phyloP scores from a whole-genome alignment of 257 asterid genomes.

The Salvia miltiorrhiza region DNA sequence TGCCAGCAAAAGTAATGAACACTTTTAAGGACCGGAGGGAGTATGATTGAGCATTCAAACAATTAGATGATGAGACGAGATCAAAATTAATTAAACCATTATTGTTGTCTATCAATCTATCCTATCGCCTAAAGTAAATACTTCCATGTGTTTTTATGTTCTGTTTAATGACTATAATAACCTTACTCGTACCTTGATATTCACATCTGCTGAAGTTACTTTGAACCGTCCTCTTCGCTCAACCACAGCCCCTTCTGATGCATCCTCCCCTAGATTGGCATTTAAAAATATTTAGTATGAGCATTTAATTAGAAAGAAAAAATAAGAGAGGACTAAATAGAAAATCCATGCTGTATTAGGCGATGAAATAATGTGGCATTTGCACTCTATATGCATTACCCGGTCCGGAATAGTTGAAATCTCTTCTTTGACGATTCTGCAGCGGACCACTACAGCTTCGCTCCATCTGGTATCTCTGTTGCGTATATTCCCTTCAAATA shows the following conservation, averaged over 20 bases:
- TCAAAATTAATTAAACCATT: too few relatives aligned
- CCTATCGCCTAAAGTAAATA: too few relatives aligned
- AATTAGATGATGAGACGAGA: too few relatives aligned
- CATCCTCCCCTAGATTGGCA: conserved; percentile 61
- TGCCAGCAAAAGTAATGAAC: too few relatives aligned
- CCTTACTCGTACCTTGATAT: conserved; percentile 61
- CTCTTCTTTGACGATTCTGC: conserved; percentile 79
- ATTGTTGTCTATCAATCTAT: too few relatives aligned
- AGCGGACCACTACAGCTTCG: conserved; percentile 76
- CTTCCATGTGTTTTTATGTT: background rate
- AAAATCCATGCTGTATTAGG: background rate
- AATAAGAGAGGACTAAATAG: conserved; percentile 19
- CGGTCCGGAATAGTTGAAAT: conserved; percentile 39
- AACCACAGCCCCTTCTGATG: conserved; percentile 72
- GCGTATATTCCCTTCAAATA: conserved; percentile 64
- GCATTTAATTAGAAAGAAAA: background rate
- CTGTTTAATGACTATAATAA: background rate
- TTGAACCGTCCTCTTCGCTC: conserved; percentile 96
- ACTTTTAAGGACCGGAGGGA: too few relatives aligned
- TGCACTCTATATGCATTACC: conserved; percentile 72
- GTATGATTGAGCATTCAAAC: too few relatives aligned
- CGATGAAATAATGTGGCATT: conserved; percentile 37
- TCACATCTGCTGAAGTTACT: conserved; percentile 83
- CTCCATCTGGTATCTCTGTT: conserved; percentile 53
- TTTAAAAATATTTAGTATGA: conserved; percentile 7